Percentiles rank a stretch among this genome's conserved stretches.
Evolutionary conservation across 164 flowering plant genomes (phyloP).

Genomic region (Magnolia officinalis): DNA sequence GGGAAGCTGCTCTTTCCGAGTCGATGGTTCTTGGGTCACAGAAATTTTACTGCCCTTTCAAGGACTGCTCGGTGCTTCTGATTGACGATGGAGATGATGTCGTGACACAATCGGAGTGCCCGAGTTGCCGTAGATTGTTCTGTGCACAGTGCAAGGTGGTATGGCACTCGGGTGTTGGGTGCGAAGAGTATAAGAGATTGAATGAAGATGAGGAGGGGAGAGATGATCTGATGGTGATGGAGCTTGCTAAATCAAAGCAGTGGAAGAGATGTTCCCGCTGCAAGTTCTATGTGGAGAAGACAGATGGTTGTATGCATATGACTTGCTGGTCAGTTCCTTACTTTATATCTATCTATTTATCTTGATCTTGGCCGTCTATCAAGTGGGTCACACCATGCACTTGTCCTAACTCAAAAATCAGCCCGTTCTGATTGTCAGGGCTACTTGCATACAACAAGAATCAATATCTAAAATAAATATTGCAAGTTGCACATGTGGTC

Average conservation of each 20-base stretch:
- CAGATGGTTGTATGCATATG: conserved; percentile 35
- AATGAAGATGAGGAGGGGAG: conserved; percentile 17
- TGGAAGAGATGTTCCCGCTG: conserved; percentile 56
- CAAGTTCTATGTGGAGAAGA: conserved; percentile 41
- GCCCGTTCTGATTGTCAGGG: too few species aligned
- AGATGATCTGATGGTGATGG: conserved; percentile 28
- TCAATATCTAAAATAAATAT: too few species aligned
- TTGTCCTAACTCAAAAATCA: too few species aligned
- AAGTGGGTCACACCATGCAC: neutral
- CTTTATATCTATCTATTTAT: too few species aligned
- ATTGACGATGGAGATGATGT: conserved; percentile 12
- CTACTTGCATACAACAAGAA: too few species aligned
- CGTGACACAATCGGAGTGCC: conserved; percentile 29
- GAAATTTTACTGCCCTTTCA: conserved; percentile 20
- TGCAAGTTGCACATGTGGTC: neutral
- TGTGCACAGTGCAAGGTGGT: conserved; percentile 39
- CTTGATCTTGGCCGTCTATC: conserved; percentile 13
- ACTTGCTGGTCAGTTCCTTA: conserved; percentile 37
- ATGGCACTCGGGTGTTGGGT: conserved; percentile 27
- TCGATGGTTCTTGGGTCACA: neutral
- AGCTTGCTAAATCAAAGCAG: conserved; percentile 31
- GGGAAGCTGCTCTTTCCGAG: conserved; percentile 13
- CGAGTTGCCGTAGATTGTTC: conserved; percentile 33
- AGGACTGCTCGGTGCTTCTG: conserved; percentile 17
- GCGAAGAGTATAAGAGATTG: conserved; percentile 25